These are phyloP conservation scores for Trichaptum fuscoviolaceum DNA, from an alignment of 768 basidiomycete genomes.

Conservation along the genomic window DNA sequence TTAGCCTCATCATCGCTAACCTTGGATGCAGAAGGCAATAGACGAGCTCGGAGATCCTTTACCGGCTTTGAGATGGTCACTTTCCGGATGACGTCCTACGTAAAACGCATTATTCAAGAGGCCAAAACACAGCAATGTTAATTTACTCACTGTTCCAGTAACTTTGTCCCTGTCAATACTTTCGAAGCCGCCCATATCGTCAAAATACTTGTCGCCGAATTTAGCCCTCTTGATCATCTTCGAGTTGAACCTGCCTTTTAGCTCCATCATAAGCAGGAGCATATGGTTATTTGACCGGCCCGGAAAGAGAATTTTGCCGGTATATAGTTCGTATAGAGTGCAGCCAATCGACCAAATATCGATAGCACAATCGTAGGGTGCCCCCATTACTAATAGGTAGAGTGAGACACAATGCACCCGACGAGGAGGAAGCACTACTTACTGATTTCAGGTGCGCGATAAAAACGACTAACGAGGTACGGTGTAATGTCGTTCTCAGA, in stretches of 20 bases:
- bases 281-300: conserved; percentile 97
- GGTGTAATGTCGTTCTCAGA: conserved; percentile 97
- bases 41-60: conserved; percentile 72
- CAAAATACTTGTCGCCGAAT: conserved; percentile 91
- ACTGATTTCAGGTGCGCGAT: conserved; percentile 99
- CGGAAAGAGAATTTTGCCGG: conserved; percentile 96
- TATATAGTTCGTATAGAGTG: conserved; percentile 93
- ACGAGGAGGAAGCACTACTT: conserved; percentile 23
- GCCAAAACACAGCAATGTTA: conserved; percentile 6
- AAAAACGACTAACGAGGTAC: conserved; percentile 95
- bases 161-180: conserved; percentile 81
- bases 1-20: conserved; percentile 88
- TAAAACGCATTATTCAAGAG: conserved; percentile 16
- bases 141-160: conserved; percentile 67
- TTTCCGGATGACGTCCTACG: conserved; percentile 76
- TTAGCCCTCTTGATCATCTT: conserved; percentile 94
- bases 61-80: conserved; percentile 80
- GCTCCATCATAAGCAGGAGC: conserved; percentile 96
- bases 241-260: conserved; percentile 88
- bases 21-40: conserved; percentile 78
- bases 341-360: conserved; percentile 98
- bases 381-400: conserved; percentile 71
- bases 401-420: conserved; percentile 8
- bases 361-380: conserved; percentile 89
- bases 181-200: conserved; percentile 84